Base-by-base conservation (phyloP, 192 early-diverging fungal species). In the Umbelopsis vinacea region DNA sequence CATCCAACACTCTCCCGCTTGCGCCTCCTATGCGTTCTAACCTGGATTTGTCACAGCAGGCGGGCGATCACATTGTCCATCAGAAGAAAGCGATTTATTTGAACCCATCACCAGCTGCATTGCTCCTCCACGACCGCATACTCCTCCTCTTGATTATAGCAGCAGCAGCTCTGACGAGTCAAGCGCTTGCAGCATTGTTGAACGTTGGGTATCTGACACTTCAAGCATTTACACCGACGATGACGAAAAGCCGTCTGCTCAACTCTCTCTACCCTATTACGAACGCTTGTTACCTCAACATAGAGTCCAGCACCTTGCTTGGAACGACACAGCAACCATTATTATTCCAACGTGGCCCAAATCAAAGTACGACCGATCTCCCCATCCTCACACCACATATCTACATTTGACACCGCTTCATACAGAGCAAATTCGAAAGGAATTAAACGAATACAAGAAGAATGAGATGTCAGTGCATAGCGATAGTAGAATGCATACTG, bases 291-390 rank as follows among this genome's bases (percentile, higher is more conserved):
- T 8, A 37, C 57, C 29, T 19, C 57, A 63, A 10, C 57, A 38
- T 37, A 22, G 57, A 14, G 29, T 19, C 3, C 33, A 63, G 0
- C 57, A 63, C 3, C 57, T 63, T 19, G 57, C 57, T 37, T 63
- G 57, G 57, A 63, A 63, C 26, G 29, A 63, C 33, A 63, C 57
- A 37, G 57, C 57, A 19, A 63, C 57, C 6, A 63, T 63, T n/a
- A 33, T 63, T 37, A 63, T 63, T 63, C 57, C 57, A 19, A 63
- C 57, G 11, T 63, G 57, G 57, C n/a, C 57, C 11, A 63, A 63
- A 37, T n/a, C 57, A 37, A 63, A 63, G 57, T 63, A 63, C 26
- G 57, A 63, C 35, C 57, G 57, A 37, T 63, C 57, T 29, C 57
- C 57, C 3, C 57, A 63, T 14, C 57, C 57, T n/a, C 57, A 63